Evolutionary conservation across 345 rosid genomes (phyloP).

Genomic region (Salix exigua): DNA sequence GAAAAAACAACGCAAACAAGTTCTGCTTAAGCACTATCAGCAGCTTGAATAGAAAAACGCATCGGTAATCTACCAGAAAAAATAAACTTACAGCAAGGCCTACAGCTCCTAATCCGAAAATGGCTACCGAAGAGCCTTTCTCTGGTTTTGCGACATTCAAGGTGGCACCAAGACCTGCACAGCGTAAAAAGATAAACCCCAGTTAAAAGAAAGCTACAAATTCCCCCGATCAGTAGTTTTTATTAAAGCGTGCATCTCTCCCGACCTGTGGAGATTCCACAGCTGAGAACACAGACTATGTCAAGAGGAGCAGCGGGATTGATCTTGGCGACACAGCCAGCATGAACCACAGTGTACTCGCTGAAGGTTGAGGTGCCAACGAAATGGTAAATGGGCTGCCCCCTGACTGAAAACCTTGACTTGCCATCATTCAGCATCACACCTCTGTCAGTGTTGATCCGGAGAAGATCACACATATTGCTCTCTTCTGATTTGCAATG

Average conservation of each 20-base stretch:
- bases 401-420: conserved; percentile 37
- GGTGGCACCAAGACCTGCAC: conserved; percentile 39
- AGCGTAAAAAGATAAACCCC: background rate
- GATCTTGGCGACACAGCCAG: conserved; percentile 44
- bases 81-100: conserved; percentile 36
- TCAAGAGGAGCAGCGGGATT: conserved; percentile 44
- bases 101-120: conserved; percentile 42
- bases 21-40: too few species aligned
- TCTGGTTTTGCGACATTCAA: conserved; percentile 38
- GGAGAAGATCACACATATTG: conserved; percentile 36
- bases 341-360: conserved; percentile 41
- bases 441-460: conserved; percentile 39
- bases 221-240: too few species aligned
- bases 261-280: conserved; percentile 45
- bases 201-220: background rate
- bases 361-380: conserved; percentile 43
- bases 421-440: conserved; percentile 40
- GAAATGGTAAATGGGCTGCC: conserved; percentile 38
- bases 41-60: background rate
- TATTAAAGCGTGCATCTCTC: background rate
- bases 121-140: conserved; percentile 38
- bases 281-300: conserved; percentile 47
- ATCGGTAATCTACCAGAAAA: too few species aligned
- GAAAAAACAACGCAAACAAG: background rate
- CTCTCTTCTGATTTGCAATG: conserved; percentile 37